Evolutionary conservation across 805 yeast genomes (phyloP).

Genomic region (Barnettozyma pratensis): DNA sequence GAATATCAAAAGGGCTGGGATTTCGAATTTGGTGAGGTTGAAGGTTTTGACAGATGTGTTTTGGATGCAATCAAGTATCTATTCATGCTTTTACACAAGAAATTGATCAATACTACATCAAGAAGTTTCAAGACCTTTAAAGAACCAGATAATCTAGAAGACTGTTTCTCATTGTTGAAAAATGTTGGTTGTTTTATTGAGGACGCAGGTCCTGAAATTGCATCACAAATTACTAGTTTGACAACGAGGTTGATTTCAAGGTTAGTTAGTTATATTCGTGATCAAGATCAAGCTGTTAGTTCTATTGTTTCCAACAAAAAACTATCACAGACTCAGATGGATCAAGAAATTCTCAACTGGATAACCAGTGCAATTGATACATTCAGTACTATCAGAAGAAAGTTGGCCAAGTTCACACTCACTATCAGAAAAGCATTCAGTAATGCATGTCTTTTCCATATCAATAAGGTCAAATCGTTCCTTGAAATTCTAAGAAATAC

Average conservation of each 20-base stretch:
- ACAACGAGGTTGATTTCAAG: constrained; percentile 65
- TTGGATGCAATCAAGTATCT: constrained; percentile 70
- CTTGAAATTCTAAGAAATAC: constrained; percentile 55
- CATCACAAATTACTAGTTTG: constrained; percentile 65
- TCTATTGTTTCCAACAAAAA: constrained; percentile 21
- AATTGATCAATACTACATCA: constrained; percentile 71
- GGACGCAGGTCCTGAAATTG: constrained; percentile 76
- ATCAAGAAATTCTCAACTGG: constrained; percentile 32
- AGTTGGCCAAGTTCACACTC: constrained; percentile 71
- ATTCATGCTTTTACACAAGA: constrained; percentile 65
- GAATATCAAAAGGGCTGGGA: constrained; percentile 66
- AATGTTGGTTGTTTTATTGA: constrained; percentile 74
- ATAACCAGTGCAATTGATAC: constrained; percentile 60
- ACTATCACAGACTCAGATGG: constrained; percentile 15
- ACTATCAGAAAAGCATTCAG: constrained; percentile 65
- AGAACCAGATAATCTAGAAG: constrained; percentile 86
- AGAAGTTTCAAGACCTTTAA: constrained; percentile 76
- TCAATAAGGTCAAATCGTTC: constrained; percentile 46
- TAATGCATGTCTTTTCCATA: constrained; percentile 60
- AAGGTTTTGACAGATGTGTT: constrained; percentile 59
- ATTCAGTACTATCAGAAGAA: constrained; percentile 73
- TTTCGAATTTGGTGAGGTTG: constrained; percentile 57
- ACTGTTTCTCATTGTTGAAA: constrained; percentile 73
- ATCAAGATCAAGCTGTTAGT: constrained; percentile 65
- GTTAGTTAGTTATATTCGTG: constrained; percentile 61